Base-by-base conservation (phyloP, 331 rosid genomes). In the Phaseolus coccineus region DNA sequence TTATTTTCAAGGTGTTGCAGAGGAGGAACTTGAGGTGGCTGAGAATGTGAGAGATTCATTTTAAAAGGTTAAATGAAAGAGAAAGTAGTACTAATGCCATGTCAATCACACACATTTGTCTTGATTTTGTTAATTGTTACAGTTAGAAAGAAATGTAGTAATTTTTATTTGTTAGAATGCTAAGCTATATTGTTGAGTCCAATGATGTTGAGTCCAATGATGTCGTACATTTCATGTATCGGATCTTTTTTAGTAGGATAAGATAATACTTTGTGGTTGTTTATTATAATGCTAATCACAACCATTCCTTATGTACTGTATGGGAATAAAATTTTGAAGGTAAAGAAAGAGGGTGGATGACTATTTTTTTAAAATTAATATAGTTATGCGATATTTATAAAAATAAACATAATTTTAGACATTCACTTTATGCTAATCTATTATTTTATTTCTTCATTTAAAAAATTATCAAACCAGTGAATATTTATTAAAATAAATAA, bases 261-360 rank as follows among this genome's bases (percentile, higher is more conserved):
- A 9, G 50, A 9, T 27, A 2, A 27, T 8, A 28, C 19, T 27
- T 28, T 58, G 65, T 13, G n/a, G 19, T 58, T 58, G 65, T 58
- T 58, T 28, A 58, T 27, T 58, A 4, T 16, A 58, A 65, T 74
- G 71, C 65, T 67, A 27, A 73, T 31, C 61, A 53, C 56, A 16
- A 6, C 11, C 35, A 6, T 74, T 8, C 31, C 46, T 24, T 46
- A n/a, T 16, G 56, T 10, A 57, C 7, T 0, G 5, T 13, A 12
- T 28, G 39, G 19, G 6, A 24, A 13, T 56, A 24, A 39, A 58
- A 11, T 58, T 58, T 58, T 58, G 37, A 27, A 58, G 65, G 8
- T n/a, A 8, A 58, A 27, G 19, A 58, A 19, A 19, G 22, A 19
- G 6, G 8, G 24, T 3, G 30, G 31, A 56, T 0, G 4, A 2